Evolutionary conservation across 306 rosid species (phyloP), one percentile per base, ranked within the genome.

Genomic region (Pachyrhizus erosus): DNA sequence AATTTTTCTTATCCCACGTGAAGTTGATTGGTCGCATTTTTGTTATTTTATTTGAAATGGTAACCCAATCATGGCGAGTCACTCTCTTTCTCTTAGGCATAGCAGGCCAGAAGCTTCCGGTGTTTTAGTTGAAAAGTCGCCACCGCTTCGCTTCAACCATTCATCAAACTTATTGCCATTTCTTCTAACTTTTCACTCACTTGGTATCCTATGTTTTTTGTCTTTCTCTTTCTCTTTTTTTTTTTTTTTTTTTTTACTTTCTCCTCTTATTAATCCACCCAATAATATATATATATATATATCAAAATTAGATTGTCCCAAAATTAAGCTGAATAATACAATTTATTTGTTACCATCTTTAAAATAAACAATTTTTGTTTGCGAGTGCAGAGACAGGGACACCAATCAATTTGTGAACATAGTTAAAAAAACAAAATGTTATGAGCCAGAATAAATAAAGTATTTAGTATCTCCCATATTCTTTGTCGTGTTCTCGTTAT

Each of bases 121-220:
- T 42, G 54, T 70, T 45, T 70, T 24, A 1, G 39, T 23, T 24
- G 57, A 70, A 70, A 70, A 70, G 75, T 70, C 57, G 17, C 27
- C 72, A 33, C 46, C 43, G 70, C 9, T 20, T 40, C 43, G 70
- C 9, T 20, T 40, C 2, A 13, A 62, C 8, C 31, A 29, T 20
- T 20, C 27, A 40, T 18, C 15, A 21, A 55, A 37, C 5, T 66
- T 37, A 66, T 62, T 64, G 13, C 2, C 46, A 18, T 66, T 18
- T n/a, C 46, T 64, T 65, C 8, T n/a, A 34, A 18, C 51, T 69
- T 34, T 1, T 40, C 34, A 27, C 46, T 17, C 31, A 5, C 9
- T 79, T 42, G 46, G 83, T 15, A 79, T 79, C 83, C 83, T 17
- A 79, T 69, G 83, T 43, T 23, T n/a, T n/a, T n/a, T n/a, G n/a